Evolutionary conservation across 305 asterid species (phyloP), one percentile per base, ranked within the genome.

Genomic region (Andrographis paniculata): DNA sequence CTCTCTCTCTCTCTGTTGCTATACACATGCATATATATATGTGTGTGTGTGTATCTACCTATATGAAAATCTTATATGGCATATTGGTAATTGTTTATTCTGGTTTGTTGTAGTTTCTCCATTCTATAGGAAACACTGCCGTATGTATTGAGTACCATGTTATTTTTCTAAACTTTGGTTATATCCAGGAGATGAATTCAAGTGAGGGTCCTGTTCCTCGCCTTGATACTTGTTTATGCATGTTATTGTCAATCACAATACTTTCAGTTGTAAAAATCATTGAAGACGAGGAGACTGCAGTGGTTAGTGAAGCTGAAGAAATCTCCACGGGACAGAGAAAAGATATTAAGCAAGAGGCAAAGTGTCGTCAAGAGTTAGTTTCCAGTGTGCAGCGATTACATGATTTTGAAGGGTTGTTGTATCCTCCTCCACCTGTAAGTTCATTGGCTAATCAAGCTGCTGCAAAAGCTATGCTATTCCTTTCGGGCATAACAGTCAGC

Each of bases 391-490:
- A 81, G 60, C 79, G 78, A 64, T 67, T 91, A 64, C 79, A 59
- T 56, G 96, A 91, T 72, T 91, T 78, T 68, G 94, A 83, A 71
- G 79, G 84, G 64, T 67, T 91, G 71, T 66, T 91, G 72, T 75
- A 84, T 65, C 79, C 96, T 30, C 96, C 99, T 41, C 68, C 76
- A 38, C 79, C 77, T 62, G 82, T 71, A 53, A 71, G 82, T 73
- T 65, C 85, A 53, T 64, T 80, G 77, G 96, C 99, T 40, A 91
- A 87, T 74, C 96, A 86, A 76, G 96, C 96, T 43, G 94, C 96
- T 50, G 87, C 85, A 37, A 86, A 80, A 74, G 96, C 99, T 54
- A 76, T 80, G 93, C 53, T 83, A 91, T 73, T 76, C 59, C 85
- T 83, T 72, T 77, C 95, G 50, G 96, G 95, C 62, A 36, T 74